Percentiles rank a stretch among this genome's conserved stretches.
phyloP scores from a whole-genome alignment of 257 asterid genomes.

The Vinca minor region DNA sequence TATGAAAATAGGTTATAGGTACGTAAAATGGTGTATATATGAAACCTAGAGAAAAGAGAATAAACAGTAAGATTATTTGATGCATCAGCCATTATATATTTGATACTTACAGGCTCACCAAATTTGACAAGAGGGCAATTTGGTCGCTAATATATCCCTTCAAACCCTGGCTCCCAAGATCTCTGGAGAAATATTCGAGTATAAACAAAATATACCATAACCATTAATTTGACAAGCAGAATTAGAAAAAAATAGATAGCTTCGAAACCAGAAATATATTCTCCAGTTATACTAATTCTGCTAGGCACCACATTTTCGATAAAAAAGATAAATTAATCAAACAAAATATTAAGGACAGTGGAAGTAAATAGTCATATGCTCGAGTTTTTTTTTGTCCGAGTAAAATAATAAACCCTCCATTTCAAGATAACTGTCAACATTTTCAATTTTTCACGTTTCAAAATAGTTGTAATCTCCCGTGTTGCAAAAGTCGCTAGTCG shows the following conservation, averaged over 20 bases:
- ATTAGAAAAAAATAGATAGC: background rate
- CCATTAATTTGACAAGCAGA: background rate
- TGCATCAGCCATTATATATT: conserved; percentile 10
- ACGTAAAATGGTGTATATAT: background rate
- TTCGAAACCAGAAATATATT: background rate
- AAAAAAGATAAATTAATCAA: background rate
- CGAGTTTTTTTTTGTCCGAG: background rate
- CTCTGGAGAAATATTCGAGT: conserved; percentile 36
- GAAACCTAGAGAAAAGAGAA: background rate
- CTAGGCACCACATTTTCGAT: background rate
- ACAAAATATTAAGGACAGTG: background rate
- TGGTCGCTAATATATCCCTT: conserved; percentile 73
- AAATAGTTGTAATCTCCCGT: too few relatives aligned
- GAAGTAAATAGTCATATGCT: background rate
- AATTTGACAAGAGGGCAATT: conserved; percentile 62
- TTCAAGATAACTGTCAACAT: too few relatives aligned
- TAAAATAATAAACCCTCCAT: background rate
- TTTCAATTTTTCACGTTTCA: background rate
- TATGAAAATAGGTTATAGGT: background rate
- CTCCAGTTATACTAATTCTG: background rate
- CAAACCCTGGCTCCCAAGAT: conserved; percentile 91
- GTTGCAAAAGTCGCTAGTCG: too few relatives aligned
- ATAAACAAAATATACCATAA: background rate
- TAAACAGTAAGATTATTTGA: background rate
- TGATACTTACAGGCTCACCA: conserved; percentile 94